Evolutionary conservation across 805 yeast species (phyloP).

Genomic region (Schizosaccharomyces cryophilus): DNA sequence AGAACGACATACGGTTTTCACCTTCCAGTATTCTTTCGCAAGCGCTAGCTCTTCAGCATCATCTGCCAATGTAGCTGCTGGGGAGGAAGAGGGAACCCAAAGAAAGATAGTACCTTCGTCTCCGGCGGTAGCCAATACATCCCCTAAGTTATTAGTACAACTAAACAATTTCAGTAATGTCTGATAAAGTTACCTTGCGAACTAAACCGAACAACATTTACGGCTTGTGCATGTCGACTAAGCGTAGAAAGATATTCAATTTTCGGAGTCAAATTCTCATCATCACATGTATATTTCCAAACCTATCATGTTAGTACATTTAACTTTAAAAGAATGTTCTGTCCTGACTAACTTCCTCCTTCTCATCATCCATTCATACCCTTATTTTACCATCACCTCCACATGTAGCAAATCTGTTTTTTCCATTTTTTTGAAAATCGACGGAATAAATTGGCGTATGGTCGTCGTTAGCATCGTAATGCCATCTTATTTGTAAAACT

Average conservation of each 20-base stretch:
- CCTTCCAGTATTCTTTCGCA: constrained; percentile 46
- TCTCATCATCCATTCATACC: constrained; percentile 9
- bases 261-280: constrained; percentile 15
- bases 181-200: constrained; percentile 24
- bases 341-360: too few relatives aligned
- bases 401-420: constrained; percentile 50
- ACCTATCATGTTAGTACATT: background rate
- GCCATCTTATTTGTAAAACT: constrained; percentile 15
- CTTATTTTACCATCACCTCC: constrained; percentile 91
- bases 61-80: constrained; percentile 8
- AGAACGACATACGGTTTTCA: constrained; percentile 32
- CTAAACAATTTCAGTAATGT: background rate
- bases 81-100: constrained; percentile 29
- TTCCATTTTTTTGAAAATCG: constrained; percentile 15
- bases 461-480: constrained; percentile 12
- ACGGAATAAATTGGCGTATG: constrained; percentile 19
- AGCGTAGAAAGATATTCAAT: constrained; percentile 63
- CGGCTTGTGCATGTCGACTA: constrained; percentile 79
- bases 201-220: constrained; percentile 67
- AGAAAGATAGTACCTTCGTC: constrained; percentile 78
- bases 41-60: constrained; percentile 23
- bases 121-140: constrained; percentile 64
- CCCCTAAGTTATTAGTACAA: constrained; percentile 9
- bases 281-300: constrained; percentile 7
- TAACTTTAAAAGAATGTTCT: background rate